Evolutionary conservation across 495 filamentous ascomycete genomes (phyloP), one percentile per base, ranked within the genome.

Genomic region (Hyaloscypha finlandica): DNA sequence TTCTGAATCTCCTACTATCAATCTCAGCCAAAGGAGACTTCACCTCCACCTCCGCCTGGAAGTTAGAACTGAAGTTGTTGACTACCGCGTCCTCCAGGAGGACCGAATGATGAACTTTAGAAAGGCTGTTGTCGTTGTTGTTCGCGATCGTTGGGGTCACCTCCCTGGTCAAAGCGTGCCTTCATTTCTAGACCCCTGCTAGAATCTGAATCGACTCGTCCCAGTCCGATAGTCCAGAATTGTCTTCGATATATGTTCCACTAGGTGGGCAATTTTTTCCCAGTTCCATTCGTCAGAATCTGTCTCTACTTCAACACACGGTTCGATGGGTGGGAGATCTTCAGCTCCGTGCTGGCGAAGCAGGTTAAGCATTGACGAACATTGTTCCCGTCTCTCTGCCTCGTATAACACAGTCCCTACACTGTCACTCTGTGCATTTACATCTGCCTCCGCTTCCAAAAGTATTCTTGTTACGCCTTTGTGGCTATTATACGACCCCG

Each of bases 401-500:
- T 48, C 42, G 42, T 48, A 12, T 19, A 48, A 19, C 11, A 19
- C 42, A 19, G 42, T 48, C 4, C 42, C 42, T 12, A 6, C 4
- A 4, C 42, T 12, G 42, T 12, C 42, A 48, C 42, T 12, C 16
- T 6, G 42, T 16, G 42, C 42, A 19, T 48, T 48, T 6, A 48
- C 6, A 48, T 48, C 42, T 12, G 45, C 70, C 12, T 67, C 70
- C 8, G 61, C n/a, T 3, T 60, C 31, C 8, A 70, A 29, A 14
- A 74, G 68, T 31, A 73, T 29, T 25, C 53, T n/a, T 11, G 73
- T 62, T 25, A 71, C 65, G 12, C 54, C 48, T 35, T 68, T 56
- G 29, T 31, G n/a, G 8, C 16, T 16, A 11, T 66, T 4, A 3
- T 16, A 48, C 6, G 16, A 16, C 29, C 19, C 68, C 30, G 0